These are phyloP conservation scores for Raddia distichophylla DNA, from an alignment of 176 grass and related monocot genomes.

Conservation along the genomic window DNA sequence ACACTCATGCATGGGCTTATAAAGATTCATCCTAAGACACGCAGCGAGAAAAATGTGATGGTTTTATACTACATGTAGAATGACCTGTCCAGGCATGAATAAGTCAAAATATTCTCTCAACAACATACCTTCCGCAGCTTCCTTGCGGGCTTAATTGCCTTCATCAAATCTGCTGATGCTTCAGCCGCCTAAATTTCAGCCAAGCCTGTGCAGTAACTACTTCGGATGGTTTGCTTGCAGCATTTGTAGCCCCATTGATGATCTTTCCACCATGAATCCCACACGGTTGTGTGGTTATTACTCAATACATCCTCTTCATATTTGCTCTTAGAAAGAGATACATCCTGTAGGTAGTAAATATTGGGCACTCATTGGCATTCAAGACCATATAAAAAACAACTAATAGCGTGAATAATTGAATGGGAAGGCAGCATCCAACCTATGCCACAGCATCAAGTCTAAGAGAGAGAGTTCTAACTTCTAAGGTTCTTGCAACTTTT, in stretches of 20 bases:
- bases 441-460: not conserved
- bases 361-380: not conserved
- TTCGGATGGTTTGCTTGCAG: conserved; percentile 76
- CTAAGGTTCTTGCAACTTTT: not conserved
- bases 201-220: conserved; percentile 90
- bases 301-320: conserved; percentile 92
- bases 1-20: not conserved
- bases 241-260: conserved; percentile 98
- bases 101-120: not conserved
- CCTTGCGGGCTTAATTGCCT: conserved; percentile 85
- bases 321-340: conserved; percentile 84
- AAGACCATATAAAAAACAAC: conserved; percentile 2
- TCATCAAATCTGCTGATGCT: conserved; percentile 86
- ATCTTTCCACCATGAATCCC: conserved; percentile 99
- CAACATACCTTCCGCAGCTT: conserved; percentile 74
- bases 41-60: not conserved
- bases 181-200: conserved; percentile 96
- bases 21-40: not conserved
- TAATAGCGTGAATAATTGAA: conserved; percentile 11
- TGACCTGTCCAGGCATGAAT: not conserved
- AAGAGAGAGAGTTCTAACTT: conserved; percentile 21
- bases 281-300: conserved; percentile 89
- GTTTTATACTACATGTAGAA: not conserved
- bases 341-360: conserved; percentile 55
- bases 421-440: not conserved